These are phyloP conservation scores for Physaria fendleri DNA, from an alignment of 345 rosid genomes.

Conservation along the genomic window DNA sequence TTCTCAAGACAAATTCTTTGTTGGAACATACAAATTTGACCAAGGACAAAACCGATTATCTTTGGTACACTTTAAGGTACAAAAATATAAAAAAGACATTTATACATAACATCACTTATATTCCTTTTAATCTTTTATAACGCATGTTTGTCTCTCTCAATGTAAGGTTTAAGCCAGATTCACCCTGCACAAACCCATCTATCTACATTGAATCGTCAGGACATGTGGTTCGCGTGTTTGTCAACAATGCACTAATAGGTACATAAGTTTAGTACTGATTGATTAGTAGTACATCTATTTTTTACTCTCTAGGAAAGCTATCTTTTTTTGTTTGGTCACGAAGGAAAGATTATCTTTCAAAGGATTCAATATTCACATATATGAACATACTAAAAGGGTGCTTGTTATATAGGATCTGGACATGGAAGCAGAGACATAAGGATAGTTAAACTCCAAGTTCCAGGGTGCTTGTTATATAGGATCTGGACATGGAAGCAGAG, in stretches of 20 bases:
- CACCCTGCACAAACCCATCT: constrained; percentile 47
- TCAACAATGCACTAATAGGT: constrained; percentile 50
- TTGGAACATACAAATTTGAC: constrained; percentile 74
- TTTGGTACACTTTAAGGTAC: constrained; percentile 89
- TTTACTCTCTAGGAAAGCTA: background rate
- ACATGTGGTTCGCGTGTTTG: constrained; percentile 63
- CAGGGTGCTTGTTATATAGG: too few relatives aligned
- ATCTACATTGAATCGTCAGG: constrained; percentile 55
- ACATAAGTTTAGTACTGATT: constrained; percentile 1
- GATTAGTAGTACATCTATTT: too few relatives aligned
- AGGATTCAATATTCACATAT: background rate
- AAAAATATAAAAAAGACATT: background rate
- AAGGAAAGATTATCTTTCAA: too few relatives aligned
- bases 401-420: constrained; percentile 50
- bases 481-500: constrained; percentile 63
- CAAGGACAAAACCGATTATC: constrained; percentile 73
- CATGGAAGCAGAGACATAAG: constrained; percentile 61
- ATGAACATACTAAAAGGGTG: background rate
- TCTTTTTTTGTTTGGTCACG: too few relatives aligned
- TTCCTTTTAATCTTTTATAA: background rate
- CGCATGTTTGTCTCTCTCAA: background rate
- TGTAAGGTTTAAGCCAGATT: constrained; percentile 43
- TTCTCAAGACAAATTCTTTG: constrained; percentile 35
- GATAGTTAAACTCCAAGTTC: constrained; percentile 38
- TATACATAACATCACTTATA: background rate